Percentiles rank a stretch among this genome's conserved stretches.
Evolutionary conservation across 441 rosid genomes (phyloP).

Genomic region (Corymbia calophylla): DNA sequence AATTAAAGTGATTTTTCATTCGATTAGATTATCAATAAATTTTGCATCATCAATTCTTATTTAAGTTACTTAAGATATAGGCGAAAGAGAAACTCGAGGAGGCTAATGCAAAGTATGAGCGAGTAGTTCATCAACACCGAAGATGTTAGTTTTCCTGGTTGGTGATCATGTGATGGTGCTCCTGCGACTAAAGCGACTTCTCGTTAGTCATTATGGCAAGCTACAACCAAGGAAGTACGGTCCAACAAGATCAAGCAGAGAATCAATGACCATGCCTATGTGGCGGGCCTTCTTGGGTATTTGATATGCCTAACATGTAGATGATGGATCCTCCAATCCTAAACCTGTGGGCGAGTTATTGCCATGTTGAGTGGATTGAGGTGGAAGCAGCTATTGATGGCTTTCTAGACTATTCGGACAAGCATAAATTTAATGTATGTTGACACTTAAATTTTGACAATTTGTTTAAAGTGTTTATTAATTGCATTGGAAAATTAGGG

Average conservation of each 20-base stretch:
- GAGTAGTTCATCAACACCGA: neutral
- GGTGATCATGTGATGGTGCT: neutral
- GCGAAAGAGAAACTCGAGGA: neutral
- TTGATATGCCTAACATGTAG: neutral
- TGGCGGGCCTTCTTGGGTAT: neutral
- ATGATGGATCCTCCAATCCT: neutral
- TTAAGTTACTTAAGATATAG: neutral
- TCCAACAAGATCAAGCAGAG: neutral
- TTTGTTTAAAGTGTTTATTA: no score
- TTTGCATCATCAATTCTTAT: neutral
- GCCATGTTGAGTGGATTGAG: neutral
- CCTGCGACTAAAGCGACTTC: neutral
- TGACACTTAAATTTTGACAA: neutral
- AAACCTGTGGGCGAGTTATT: no score
- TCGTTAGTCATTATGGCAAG: neutral
- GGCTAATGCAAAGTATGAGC: neutral
- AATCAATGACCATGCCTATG: neutral
- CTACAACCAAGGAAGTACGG: neutral
- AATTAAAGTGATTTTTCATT: neutral
- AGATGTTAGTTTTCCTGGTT: neutral
- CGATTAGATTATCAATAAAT: no score
- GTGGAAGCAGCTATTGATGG: neutral
- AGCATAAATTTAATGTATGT: neutral
- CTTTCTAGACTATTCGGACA: neutral
- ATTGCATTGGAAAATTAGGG: no score